These are phyloP conservation scores for Spathaspora sp. DNA, from an alignment of 805 yeast species.

Conservation along the genomic window DNA sequence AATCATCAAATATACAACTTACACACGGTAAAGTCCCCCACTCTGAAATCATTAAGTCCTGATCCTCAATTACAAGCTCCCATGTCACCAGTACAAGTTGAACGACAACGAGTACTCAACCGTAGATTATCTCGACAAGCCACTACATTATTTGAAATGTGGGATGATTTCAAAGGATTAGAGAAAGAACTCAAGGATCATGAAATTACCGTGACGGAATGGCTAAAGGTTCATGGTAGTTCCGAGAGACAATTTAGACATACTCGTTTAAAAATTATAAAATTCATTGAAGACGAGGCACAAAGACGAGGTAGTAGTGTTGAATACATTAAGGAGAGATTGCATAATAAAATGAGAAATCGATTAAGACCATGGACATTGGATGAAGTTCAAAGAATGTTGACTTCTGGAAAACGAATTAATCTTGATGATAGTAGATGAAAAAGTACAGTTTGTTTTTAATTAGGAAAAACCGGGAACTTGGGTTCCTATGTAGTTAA, in stretches of 20 bases:
- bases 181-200: slow-evolving; percentile 20
- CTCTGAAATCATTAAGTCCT: not conserved
- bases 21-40: not conserved
- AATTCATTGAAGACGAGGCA: slow-evolving; percentile 29
- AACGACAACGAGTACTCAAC: slow-evolving; percentile 17
- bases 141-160: slow-evolving; percentile 25
- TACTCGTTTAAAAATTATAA: slow-evolving; percentile 23
- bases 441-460: not conserved
- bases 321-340: slow-evolving; percentile 21
- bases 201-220: slow-evolving; percentile 23
- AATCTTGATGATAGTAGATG: slow-evolving; percentile 15
- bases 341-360: slow-evolving; percentile 26
- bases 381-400: slow-evolving; percentile 31
- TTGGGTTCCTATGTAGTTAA: not conserved
- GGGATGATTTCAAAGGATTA: slow-evolving; percentile 29
- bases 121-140: slow-evolving; percentile 26
- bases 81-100: slow-evolving; percentile 10
- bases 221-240: slow-evolving; percentile 28
- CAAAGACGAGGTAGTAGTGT: slow-evolving; percentile 13
- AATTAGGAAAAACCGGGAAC: not conserved
- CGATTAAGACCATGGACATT: slow-evolving; percentile 27
- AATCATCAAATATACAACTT: not conserved
- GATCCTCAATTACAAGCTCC: not conserved
- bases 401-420: slow-evolving; percentile 23
- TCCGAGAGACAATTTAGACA: slow-evolving; percentile 27